Evolutionary conservation across 441 rosid genomes (phyloP).

Genomic region (Populus hybrid): DNA sequence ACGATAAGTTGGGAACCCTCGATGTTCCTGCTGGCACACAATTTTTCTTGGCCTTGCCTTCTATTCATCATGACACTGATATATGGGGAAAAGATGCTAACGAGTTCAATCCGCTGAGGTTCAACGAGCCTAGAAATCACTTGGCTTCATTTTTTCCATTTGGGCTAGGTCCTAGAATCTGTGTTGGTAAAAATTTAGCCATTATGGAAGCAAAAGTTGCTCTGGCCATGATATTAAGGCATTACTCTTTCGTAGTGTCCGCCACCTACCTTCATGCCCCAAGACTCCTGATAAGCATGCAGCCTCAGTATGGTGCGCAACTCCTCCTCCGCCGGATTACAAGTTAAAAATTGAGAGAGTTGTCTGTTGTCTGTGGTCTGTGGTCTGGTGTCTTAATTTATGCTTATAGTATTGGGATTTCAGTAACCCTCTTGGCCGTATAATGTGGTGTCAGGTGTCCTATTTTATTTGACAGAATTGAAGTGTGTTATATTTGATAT

Average conservation of each 20-base stretch:
- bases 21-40: conserved; percentile 36
- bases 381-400: neutral
- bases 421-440: neutral
- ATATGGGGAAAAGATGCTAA: conserved; percentile 68
- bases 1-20: neutral
- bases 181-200: conserved; percentile 65
- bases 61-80: conserved; percentile 53
- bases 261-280: conserved; percentile 69
- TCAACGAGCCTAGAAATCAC: conserved; percentile 45
- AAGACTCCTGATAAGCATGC: conserved; percentile 33
- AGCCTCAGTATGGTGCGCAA: conserved; percentile 64
- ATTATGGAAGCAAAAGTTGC: conserved; percentile 49
- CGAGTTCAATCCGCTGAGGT: conserved; percentile 63
- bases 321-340: conserved; percentile 42
- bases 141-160: conserved; percentile 50
- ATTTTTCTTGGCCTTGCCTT: conserved; percentile 35
- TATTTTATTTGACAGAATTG: too few relatives aligned
- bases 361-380: neutral
- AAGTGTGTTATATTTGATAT: too few relatives aligned
- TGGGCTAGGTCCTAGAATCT: conserved; percentile 61
- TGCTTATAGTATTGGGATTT: neutral
- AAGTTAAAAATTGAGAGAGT: neutral
- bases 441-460: neutral
- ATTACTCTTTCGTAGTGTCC: conserved; percentile 41
- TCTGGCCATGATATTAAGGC: conserved; percentile 42